These are phyloP conservation scores for Neurospora sp. DNA, from an alignment of 495 filamentous ascomycete genomes.

Conservation along the genomic window DNA sequence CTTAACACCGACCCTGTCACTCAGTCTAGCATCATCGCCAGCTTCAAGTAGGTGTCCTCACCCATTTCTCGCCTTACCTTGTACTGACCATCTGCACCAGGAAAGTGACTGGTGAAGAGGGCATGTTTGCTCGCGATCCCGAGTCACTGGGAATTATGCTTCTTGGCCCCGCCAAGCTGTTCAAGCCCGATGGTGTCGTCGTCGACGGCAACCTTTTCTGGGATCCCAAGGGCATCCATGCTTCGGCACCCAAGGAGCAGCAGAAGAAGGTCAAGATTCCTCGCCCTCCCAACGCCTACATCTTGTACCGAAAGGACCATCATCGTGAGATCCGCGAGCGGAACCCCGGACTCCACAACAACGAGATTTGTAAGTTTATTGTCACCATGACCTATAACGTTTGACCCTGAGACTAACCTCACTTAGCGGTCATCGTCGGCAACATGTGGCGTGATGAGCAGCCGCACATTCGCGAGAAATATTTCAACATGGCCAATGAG, in stretches of 20 bases:
- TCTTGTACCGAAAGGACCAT: constrained; percentile 13
- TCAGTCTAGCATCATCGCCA: neutral
- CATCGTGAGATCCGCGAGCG: constrained; percentile 3
- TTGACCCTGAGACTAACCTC: constrained; percentile 3
- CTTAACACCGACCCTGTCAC: neutral
- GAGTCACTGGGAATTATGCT: constrained; percentile 4
- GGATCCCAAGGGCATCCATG: constrained; percentile 3
- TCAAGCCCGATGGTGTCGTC: constrained; percentile 2
- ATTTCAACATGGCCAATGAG: constrained; percentile 8
- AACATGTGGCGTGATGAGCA: constrained; percentile 5
- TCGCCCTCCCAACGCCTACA: constrained; percentile 19
- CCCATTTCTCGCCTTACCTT: neutral
- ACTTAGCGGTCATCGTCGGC: constrained; percentile 6
- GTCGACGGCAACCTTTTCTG: constrained; percentile 2
- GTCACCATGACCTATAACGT: neutral
- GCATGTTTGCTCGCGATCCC: constrained; percentile 1
- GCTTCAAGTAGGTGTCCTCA: neutral
- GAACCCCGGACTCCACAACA: constrained; percentile 12
- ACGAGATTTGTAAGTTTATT: constrained; percentile 15
- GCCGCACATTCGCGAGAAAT: constrained; percentile 5
- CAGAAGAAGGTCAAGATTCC: constrained; percentile 4
- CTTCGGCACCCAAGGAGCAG: neutral
- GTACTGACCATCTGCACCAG: neutral
- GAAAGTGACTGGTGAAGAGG: neutral
- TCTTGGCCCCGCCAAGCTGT: constrained; percentile 6